Evolutionary conservation across 306 rosid species (phyloP).

Genomic region (Heteromeles arbutifolia): DNA sequence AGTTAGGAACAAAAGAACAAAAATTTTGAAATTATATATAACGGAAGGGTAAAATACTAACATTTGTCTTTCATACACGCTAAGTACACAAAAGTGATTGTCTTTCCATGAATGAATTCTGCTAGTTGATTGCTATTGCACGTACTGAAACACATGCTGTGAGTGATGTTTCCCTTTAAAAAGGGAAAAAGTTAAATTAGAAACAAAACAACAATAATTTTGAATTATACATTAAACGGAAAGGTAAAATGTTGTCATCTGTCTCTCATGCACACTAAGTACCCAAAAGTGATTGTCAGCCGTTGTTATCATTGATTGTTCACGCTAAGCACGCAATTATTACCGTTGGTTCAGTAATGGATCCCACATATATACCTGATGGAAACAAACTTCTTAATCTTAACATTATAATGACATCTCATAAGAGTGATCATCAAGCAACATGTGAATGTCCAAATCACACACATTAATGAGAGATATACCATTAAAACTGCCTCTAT

Average conservation of each 20-base stretch:
- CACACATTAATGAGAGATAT: background rate
- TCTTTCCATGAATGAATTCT: background rate
- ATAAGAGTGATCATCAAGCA: background rate
- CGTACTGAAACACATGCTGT: background rate
- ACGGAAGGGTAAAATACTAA: background rate
- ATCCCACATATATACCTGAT: background rate
- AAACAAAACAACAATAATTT: background rate
- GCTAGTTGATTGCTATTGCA: background rate
- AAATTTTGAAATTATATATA: background rate
- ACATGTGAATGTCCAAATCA: background rate
- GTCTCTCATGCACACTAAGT: background rate
- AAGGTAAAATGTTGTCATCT: background rate
- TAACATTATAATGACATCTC: background rate
- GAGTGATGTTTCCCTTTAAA: background rate
- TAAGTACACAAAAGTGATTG: background rate
- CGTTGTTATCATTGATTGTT: background rate
- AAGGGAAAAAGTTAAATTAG: background rate
- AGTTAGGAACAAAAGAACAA: background rate
- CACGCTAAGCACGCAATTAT: too few species aligned
- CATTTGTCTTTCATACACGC: background rate
- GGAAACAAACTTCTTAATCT: background rate
- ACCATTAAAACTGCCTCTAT: background rate
- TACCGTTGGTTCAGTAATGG: fast-evolving
- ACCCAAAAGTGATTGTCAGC: background rate
- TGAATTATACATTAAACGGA: background rate